These are phyloP conservation scores for Amoebophrya sp. DNA, from an alignment of 169 alveolate species.

Conservation along the genomic window DNA sequence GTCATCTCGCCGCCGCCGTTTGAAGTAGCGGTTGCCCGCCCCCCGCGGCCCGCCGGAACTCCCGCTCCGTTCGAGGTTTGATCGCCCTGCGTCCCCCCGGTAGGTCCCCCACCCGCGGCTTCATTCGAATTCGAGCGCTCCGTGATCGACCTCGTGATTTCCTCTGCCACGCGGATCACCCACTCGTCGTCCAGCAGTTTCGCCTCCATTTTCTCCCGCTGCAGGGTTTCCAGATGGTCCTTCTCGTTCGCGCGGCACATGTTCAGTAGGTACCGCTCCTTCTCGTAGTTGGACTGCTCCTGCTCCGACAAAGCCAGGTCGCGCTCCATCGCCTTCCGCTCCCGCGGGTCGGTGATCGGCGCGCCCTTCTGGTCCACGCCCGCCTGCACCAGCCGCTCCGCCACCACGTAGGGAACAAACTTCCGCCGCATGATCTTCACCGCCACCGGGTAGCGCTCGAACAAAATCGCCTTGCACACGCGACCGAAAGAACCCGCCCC, in stretches of 20 bases:
- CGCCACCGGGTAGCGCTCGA: neutral
- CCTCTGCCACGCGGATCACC: neutral
- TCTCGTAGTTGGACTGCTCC: neutral
- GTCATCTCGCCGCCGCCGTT: too few relatives aligned
- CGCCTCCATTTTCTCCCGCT: neutral
- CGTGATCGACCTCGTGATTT: neutral
- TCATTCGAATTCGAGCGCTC: too few relatives aligned
- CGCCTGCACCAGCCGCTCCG: neutral
- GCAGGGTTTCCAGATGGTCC: neutral
- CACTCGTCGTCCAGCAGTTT: neutral
- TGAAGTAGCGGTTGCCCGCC: too few relatives aligned
- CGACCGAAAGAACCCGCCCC: neutral
- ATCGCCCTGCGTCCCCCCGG: too few relatives aligned
- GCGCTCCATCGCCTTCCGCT: neutral
- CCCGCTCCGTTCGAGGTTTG: too few relatives aligned
- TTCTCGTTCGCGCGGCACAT: neutral
- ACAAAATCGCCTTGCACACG: neutral
- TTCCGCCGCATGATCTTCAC: neutral
- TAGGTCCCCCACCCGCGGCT: too few relatives aligned
- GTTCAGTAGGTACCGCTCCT: neutral
- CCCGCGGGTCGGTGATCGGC: neutral
- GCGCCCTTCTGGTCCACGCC: neutral
- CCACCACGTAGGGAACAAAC: neutral
- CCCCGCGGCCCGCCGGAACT: too few relatives aligned
- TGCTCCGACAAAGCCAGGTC: neutral